A percentile compares a stretch with the other conserved stretches of the same genome.
These are phyloP conservation scores for Tetrapisispora namnaoensis DNA, from an alignment of 805 yeast species.

Conservation along the genomic window DNA sequence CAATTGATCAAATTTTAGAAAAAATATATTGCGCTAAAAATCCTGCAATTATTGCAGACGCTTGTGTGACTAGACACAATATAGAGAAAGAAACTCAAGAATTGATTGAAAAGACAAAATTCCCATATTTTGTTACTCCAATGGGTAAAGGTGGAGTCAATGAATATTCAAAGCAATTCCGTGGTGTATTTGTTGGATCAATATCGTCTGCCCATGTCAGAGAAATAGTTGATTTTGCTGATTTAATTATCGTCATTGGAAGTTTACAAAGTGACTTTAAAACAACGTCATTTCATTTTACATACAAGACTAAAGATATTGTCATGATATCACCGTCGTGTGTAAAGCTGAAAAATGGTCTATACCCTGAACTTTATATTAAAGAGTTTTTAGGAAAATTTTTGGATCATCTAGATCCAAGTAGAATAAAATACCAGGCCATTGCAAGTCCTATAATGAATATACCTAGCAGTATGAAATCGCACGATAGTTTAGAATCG, in stretches of 20 bases:
- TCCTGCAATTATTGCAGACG: conserved; percentile 68
- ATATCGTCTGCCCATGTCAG: conserved; percentile 58
- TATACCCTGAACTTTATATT: conserved; percentile 51
- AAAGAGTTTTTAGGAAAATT: conserved; percentile 32
- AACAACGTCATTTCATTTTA: conserved; percentile 70
- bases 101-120: conserved; percentile 51
- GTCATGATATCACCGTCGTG: conserved; percentile 60
- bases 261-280: conserved; percentile 72
- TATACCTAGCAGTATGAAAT: conserved; percentile 17
- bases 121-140: conserved; percentile 72
- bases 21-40: conserved; percentile 43
- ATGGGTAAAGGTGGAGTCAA: conserved; percentile 74
- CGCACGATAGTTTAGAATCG: conserved; percentile 3
- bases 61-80: conserved; percentile 66
- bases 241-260: conserved; percentile 63
- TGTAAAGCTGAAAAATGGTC: conserved; percentile 51
- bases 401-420: conserved; percentile 23
- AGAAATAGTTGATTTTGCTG: conserved; percentile 59
- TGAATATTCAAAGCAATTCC: conserved; percentile 55
- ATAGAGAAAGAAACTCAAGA: conserved; percentile 44
- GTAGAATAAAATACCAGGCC: conserved; percentile 11
- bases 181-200: conserved; percentile 72
- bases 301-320: conserved; percentile 53
- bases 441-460: conserved; percentile 14
- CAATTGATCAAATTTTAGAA: conserved; percentile 37